Evolutionary conservation across 192 early-diverging fungal species (phyloP).

Genomic region (Backusella luteola): DNA sequence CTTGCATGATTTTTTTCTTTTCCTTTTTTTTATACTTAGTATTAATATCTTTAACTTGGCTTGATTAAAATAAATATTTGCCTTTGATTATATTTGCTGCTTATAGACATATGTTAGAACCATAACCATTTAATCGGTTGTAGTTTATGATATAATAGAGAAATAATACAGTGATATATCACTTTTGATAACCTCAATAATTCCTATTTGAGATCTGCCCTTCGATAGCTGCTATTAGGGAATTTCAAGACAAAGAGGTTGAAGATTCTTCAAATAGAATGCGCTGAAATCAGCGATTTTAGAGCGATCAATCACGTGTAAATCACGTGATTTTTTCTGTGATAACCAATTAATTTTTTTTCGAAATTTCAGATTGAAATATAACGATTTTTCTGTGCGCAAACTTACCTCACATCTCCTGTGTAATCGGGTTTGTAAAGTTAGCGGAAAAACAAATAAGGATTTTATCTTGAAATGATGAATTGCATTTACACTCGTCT

Average conservation of each 20-base stretch:
- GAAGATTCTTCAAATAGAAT: too few relatives aligned
- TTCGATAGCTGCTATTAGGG: too few relatives aligned
- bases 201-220: too few relatives aligned
- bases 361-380: neutral
- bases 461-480: constrained; percentile 8
- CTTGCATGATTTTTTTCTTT: neutral
- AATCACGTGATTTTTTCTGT: neutral
- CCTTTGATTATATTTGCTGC: too few relatives aligned
- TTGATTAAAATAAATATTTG: too few relatives aligned
- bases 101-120: too few relatives aligned
- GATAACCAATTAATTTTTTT: neutral
- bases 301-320: neutral
- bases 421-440: neutral
- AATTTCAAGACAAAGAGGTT: too few relatives aligned
- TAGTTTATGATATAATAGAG: too few relatives aligned
- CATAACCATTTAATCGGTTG: too few relatives aligned
- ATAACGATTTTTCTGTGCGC: neutral
- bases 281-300: too few relatives aligned
- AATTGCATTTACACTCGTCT: constrained; percentile 4
- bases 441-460: neutral
- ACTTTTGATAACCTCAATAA: too few relatives aligned
- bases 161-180: too few relatives aligned
- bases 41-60: neutral
- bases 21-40: neutral
- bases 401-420: neutral